Base-by-base conservation (phyloP, 1,139 yeast genomes). In the Yamadazyma oceani region DNA sequence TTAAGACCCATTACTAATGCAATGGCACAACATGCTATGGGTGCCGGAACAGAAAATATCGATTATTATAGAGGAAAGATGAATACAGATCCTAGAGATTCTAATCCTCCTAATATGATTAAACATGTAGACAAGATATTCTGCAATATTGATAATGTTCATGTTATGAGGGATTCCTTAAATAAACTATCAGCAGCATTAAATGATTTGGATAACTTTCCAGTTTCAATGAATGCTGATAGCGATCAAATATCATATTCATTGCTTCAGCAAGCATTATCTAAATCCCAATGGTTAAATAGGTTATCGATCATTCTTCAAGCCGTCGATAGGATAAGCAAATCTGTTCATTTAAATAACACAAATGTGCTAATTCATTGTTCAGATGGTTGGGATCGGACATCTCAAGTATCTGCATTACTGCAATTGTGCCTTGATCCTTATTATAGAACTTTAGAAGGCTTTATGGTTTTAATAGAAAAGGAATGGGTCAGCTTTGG, bases 321-420 rank as follows among this genome's bases (percentile, higher is more conserved):
- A 32, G 85, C 95, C 0, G 85, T 92, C 0, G 90, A 86, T 40
- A 71, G 87, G 32, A 76, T 92, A 35, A 79, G 85, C 26, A 84
- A 87, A 51, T 85, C 92, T 17, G 75, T 92, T 16, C 88, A 87
- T 44, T 77, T 83, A 51, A 86, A 88, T 55, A 81, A 83, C 43
- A 85, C 95, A 11, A 94, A 90, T 58, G 78, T 92, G 5, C 58
- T 92, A 6, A 76, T 94, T 9, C 98, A 92, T 62, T 92, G 98
- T 57, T 89, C 97, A 0, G 98, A 92, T 64, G 98, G 98, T 0
- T 92, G 98, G 98, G 98, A 92, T 57, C 70, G 98, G 42, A 94
- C 98, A 0, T 80, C 97, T 0, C 97, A 92, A 55, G 78, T 90
- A 1, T 77, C 90, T 8, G 85, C 96, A 3, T 64, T 92, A 42